Evolutionary conservation across 805 yeast species (phyloP).

Genomic region (Candida chilensis): DNA sequence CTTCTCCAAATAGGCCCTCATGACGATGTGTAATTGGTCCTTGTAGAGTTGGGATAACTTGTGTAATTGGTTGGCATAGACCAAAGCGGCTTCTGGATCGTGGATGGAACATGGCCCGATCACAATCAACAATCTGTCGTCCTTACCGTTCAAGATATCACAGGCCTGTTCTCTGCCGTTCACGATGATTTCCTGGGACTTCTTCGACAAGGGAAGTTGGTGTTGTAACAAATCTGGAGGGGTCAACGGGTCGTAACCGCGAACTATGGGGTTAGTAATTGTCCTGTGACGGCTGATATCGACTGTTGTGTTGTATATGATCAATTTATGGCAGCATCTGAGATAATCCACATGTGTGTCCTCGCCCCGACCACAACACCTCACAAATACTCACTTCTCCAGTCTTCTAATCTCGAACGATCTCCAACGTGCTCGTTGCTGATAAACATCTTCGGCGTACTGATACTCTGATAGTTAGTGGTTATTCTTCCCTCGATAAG

Average conservation of each 20-base stretch:
- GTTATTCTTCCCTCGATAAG: no score
- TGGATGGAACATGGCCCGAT: conserved; percentile 98
- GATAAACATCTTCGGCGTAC: conserved; percentile 56
- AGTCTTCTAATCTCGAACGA: conserved; percentile 53
- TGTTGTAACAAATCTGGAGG: conserved; percentile 90
- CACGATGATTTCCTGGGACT: conserved; percentile 53
- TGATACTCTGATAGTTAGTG: no score
- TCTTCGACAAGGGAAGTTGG: conserved; percentile 62
- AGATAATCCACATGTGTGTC: conserved; percentile 9
- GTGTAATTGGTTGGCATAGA: conserved; percentile 65
- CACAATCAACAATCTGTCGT: conserved; percentile 81
- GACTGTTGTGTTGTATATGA: conserved; percentile 7
- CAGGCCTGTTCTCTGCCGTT: conserved; percentile 71
- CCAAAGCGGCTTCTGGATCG: conserved; percentile 87
- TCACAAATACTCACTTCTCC: conserved; percentile 33
- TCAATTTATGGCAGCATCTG: neutral
- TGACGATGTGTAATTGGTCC: conserved; percentile 74
- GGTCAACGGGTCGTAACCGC: conserved; percentile 92
- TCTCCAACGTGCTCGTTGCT: conserved; percentile 81
- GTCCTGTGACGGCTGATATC: conserved; percentile 22
- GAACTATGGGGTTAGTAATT: conserved; percentile 23
- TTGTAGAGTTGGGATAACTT: conserved; percentile 51
- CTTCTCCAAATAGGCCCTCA: conserved; percentile 97
- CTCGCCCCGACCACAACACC: conserved; percentile 65
- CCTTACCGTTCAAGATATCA: conserved; percentile 67